Evolutionary conservation across 306 rosid species (phyloP).

Genomic region (Trichosanthes cucumerina): DNA sequence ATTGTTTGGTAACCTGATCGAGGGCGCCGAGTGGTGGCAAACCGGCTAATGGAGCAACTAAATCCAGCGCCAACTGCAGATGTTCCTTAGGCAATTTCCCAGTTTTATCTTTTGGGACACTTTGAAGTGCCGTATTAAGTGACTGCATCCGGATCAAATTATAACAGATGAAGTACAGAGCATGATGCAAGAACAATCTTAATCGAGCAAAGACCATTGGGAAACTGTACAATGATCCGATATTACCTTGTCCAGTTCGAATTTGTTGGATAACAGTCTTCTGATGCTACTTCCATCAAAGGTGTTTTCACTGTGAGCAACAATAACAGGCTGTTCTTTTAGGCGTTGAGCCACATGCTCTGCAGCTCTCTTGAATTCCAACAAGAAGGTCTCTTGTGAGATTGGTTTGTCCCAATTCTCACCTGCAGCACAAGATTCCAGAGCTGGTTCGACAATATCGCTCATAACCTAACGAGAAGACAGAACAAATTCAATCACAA

Average conservation of each 20-base stretch:
- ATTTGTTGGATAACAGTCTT: constrained; percentile 78
- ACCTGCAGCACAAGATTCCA: constrained; percentile 28
- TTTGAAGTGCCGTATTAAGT: constrained; percentile 46
- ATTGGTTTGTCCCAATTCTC: constrained; percentile 35
- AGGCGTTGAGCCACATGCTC: constrained; percentile 42
- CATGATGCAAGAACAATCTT: background rate
- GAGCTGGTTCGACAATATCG: constrained; percentile 57
- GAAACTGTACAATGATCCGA: background rate
- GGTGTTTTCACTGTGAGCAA: constrained; percentile 82
- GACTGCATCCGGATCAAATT: constrained; percentile 34
- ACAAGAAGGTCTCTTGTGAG: constrained; percentile 59
- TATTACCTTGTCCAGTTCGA: constrained; percentile 80
- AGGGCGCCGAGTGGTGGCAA: constrained; percentile 83
- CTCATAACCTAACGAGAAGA: constrained; percentile 39
- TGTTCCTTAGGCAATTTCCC: constrained; percentile 66
- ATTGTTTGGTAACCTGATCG: constrained; percentile 41
- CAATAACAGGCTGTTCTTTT: constrained; percentile 64
- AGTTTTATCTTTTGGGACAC: constrained; percentile 51
- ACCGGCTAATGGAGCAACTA: constrained; percentile 63
- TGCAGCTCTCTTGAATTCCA: constrained; percentile 60
- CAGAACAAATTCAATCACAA: background rate
- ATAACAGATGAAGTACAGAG: background rate
- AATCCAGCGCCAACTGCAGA: constrained; percentile 51
- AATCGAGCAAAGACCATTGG: background rate
- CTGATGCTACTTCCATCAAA: constrained; percentile 70